These are phyloP conservation scores for Limonium bicolor DNA, from an alignment of 148 eudicot species.

Conservation along the genomic window DNA sequence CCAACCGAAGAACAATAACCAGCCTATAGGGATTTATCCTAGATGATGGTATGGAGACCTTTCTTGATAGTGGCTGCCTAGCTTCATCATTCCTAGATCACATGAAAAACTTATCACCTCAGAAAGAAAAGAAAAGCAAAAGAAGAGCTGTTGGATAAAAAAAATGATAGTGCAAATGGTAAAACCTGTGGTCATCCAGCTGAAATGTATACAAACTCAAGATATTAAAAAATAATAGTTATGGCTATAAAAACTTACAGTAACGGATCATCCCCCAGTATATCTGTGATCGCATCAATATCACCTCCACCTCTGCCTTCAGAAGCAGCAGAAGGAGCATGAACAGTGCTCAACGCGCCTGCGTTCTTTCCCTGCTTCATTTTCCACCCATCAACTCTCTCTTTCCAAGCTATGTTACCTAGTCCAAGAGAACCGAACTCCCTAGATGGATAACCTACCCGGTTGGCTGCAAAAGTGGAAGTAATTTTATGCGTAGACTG, in stretches of 20 bases:
- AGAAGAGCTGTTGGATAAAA: neutral
- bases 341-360: slow-evolving; percentile 42
- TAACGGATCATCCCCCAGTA: slow-evolving; percentile 37
- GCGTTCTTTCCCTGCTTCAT: slow-evolving; percentile 44
- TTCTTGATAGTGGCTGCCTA: slow-evolving; percentile 67
- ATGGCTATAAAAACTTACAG: slow-evolving; percentile 24
- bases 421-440: slow-evolving; percentile 38
- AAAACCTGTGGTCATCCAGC: too few species aligned
- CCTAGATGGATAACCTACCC: too few species aligned
- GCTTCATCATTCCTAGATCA: slow-evolving; percentile 64
- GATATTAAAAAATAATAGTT: neutral
- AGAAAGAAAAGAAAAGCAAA: neutral
- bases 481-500: too few species aligned
- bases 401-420: slow-evolving; percentile 64
- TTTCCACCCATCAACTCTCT: slow-evolving; percentile 59
- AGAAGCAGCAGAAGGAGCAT: slow-evolving; percentile 62
- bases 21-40: slow-evolving; percentile 65
- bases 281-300: slow-evolving; percentile 57
- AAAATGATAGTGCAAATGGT: neutral
- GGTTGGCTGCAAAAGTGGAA: slow-evolving; percentile 38
- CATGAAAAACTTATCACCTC: neutral
- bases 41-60: slow-evolving; percentile 56
- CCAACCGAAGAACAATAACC: slow-evolving; percentile 57
- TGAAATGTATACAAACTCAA: too few species aligned
- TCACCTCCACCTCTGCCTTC: slow-evolving; percentile 53